Base-by-base conservation (phyloP, 768 basidiomycete species). In the Phylloporus rhodoxanthus region DNA sequence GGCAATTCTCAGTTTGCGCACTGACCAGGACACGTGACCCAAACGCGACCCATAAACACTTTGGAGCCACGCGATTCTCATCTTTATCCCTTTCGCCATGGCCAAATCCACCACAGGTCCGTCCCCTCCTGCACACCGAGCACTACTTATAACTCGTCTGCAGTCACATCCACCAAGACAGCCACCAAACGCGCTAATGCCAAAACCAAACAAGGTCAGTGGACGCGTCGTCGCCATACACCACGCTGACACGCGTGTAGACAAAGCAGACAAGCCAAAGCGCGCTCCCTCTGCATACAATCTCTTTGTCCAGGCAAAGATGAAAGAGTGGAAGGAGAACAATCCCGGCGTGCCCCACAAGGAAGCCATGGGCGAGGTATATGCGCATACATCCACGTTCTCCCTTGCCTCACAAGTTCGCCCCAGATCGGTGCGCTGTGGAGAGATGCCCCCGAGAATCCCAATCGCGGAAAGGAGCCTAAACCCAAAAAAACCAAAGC, bases 381-480 rank as follows among this genome's bases (percentile, higher is more conserved):
- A 23, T 39, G 60, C 50, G 40, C 52, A 37, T 45, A 56, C 45
- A 48, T 50, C n/a, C 39, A 19, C 21, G 30, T 13, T 43, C 28
- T 13, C 14, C 8, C 40, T 10, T n/a, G 13, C 44, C 53, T 59
- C 47, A 63, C 34, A n/a, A n/a, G 5, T 23, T 20, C 17, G 2
- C 33, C 15, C 1, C 54, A 84, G 82, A 80, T 84, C 53, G 81
- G 75, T 5, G 68, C 61, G 1, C 48, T 78, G 48, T 84, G 82
- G 82, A 73, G 68, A 39, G 73, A 81, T 48, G 72, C 82, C 0
- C 78, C 79, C 1, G 80, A 82, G 59, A 84, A 84, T 59, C 81
- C 82, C 1, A 83, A 80, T 51, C 75, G 79, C 21, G 82, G 81
- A 17, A 73, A 78, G 50, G 75, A 73, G 15, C 60, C 71, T 28